Conservation (phyloP, 495 filamentous ascomycete genomes). For the Neurospora intermedia region DNA sequence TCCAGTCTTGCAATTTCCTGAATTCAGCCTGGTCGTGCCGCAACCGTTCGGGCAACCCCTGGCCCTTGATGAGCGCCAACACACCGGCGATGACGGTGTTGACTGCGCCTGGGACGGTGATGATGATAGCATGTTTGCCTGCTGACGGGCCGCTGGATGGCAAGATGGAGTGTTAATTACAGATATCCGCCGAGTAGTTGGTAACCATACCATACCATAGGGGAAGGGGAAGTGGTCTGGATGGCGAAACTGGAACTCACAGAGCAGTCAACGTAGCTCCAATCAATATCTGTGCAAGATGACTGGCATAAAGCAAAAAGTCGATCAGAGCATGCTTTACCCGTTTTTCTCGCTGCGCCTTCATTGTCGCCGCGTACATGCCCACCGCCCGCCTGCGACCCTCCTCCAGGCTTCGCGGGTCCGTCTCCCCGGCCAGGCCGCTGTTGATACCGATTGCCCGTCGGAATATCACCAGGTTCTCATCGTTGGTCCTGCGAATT, state of each 20-base stretch:
- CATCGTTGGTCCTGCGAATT: slow-evolving; percentile 29
- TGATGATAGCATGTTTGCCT: slow-evolving; percentile 22
- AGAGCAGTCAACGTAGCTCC: slow-evolving; percentile 36
- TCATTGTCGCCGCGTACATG: slow-evolving; percentile 26
- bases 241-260: background rate
- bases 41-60: slow-evolving; percentile 31
- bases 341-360: slow-evolving; percentile 18
- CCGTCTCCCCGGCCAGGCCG: slow-evolving; percentile 4
- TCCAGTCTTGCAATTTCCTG: slow-evolving; percentile 29
- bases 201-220: too few relatives aligned
- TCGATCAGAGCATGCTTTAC: slow-evolving; percentile 16
- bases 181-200: too few relatives aligned
- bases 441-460: slow-evolving; percentile 34
- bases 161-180: background rate
- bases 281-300: slow-evolving; percentile 35
- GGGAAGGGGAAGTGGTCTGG: too few relatives aligned
- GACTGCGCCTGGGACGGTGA: slow-evolving; percentile 36
- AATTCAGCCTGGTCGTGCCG: slow-evolving; percentile 32
- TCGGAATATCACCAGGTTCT: slow-evolving; percentile 35
- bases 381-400: slow-evolving; percentile 27
- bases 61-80: slow-evolving; percentile 35
- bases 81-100: slow-evolving; percentile 42
- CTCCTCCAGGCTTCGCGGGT: slow-evolving; percentile 24
- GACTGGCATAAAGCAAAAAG: slow-evolving; percentile 25
- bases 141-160: slow-evolving; percentile 26